Evolutionary conservation across 345 rosid species (phyloP), one percentile per base, ranked within the genome.

Genomic region (Laguncularia racemosa): DNA sequence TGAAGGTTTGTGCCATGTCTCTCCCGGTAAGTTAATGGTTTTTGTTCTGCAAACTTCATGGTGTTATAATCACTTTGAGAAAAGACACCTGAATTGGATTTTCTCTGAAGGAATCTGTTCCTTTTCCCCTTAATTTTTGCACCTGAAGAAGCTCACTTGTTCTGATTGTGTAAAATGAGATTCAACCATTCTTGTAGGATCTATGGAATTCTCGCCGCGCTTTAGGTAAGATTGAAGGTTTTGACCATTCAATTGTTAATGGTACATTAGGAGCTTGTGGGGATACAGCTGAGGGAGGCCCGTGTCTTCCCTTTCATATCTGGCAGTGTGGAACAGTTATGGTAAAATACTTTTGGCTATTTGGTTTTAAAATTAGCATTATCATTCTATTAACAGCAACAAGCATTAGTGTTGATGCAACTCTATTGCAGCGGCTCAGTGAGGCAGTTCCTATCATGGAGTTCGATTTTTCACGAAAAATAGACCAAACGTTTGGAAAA

Each of bases 281-380:
- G 68, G 80, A 78, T n/a, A 56, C 76, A 20, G 66, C 74, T 17
- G 78, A 75, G 66, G 86, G 84, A 47, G 76, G 85, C 63, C 91
- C 97, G 43, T 75, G 76, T 77, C 80, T 89, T 52, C 87, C 97
- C 49, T 84, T 73, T 51, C 81, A 74, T 52, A 55, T 85, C 58
- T 89, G 97, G 97, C 96, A 93, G 72, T 84, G 96, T 73, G 99
- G 96, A 46, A 84, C 81, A 67, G 72, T 72, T 59, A 77, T 73
- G 90, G 99, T 89, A 76, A 71, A 56, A 47, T 3, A 69, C 33
- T 20, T 14, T 40, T 1, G 33, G 23, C 21, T 17, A 38, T 44
- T 20, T 50, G 19, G 49, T 12, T 46, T 0, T 20, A 19, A 43
- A 16, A 23, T 45, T 21, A 18, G 28, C 12, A 52, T 26, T 55